A percentile compares a stretch with the other conserved stretches of the same genome.
phyloP scores from a whole-genome alignment of 2,329 filamentous ascomycete genomes.

The Fusarium proliferatum region DNA sequence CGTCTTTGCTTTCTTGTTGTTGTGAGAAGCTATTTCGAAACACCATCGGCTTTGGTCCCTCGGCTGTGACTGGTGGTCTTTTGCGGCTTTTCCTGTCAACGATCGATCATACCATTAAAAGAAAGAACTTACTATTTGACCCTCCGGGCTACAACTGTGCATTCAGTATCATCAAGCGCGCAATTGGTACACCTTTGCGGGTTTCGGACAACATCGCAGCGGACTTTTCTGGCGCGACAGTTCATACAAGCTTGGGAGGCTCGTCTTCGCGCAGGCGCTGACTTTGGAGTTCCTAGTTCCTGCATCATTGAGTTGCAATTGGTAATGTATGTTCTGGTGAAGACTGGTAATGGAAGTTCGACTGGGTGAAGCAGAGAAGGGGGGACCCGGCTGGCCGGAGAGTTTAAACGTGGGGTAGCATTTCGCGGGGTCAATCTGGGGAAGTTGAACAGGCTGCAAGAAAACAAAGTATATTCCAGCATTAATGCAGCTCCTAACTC shows the following conservation, averaged over 20 bases:
- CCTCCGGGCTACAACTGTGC: not conserved
- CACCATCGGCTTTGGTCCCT: not conserved
- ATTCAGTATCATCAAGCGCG: not conserved
- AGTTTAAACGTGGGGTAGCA: not conserved
- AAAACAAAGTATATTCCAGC: not conserved
- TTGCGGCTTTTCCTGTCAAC: not conserved
- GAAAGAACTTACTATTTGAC: not conserved
- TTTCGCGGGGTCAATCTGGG: not conserved
- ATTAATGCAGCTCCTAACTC: not conserved
- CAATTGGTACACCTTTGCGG: not conserved
- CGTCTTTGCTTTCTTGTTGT: fast-evolving
- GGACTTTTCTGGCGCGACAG: not conserved
- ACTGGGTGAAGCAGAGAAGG: not conserved
- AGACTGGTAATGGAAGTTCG: not conserved
- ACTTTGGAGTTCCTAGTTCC: fast-evolving
- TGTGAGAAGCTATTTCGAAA: not conserved
- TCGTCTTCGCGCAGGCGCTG: not conserved
- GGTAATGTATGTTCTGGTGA: not conserved
- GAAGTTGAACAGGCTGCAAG: not conserved
- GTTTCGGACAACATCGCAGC: not conserved
- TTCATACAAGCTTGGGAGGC: not conserved
- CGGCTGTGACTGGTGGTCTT: fast-evolving
- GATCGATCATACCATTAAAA: fast-evolving
- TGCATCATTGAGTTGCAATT: not conserved
- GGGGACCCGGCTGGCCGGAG: not conserved